A percentile compares a stretch with the other conserved stretches of the same genome.
phyloP scores from a whole-genome alignment of 2,329 filamentous ascomycete genomes.

The Penicillium sp. region DNA sequence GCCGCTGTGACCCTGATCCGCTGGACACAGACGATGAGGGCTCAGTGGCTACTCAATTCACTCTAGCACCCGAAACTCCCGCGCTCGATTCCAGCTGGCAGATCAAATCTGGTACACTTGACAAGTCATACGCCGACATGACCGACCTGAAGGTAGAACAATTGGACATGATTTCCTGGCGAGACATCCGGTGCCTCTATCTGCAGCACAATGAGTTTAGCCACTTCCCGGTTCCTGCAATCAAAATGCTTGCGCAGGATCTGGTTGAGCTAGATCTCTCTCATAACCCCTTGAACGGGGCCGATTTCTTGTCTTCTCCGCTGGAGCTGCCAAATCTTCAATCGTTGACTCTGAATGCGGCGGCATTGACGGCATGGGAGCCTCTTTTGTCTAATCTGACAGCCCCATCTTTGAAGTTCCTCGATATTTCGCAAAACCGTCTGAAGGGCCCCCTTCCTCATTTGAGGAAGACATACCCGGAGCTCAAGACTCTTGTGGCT shows the following conservation, averaged over 20 bases:
- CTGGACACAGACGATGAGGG: constrained; percentile 40
- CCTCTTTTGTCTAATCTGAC: constrained; percentile 63
- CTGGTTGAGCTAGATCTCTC: constrained; percentile 70
- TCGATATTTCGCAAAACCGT: constrained; percentile 82
- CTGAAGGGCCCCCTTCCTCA: constrained; percentile 63
- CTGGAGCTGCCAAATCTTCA: constrained; percentile 69
- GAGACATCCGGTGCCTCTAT: constrained; percentile 56
- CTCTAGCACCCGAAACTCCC: constrained; percentile 45
- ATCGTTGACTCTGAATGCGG: constrained; percentile 71
- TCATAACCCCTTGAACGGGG: constrained; percentile 66
- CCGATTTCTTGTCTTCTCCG: constrained; percentile 61
- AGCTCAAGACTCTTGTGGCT: constrained; percentile 65
- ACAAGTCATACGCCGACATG: constrained; percentile 65
- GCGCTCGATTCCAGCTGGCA: constrained; percentile 34
- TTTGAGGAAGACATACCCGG: constrained; percentile 65
- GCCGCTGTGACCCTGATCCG: constrained; percentile 56
- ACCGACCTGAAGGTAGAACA: constrained; percentile 51
- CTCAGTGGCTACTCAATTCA: constrained; percentile 42
- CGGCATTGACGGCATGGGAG: constrained; percentile 67
- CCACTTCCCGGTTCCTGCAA: constrained; percentile 61
- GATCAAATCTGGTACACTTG: constrained; percentile 52
- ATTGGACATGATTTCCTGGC: constrained; percentile 44
- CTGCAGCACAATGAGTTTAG: constrained; percentile 75
- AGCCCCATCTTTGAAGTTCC: constrained; percentile 70
- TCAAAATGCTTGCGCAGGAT: constrained; percentile 67